Evolutionary conservation across 495 filamentous ascomycete genomes (phyloP).

Genomic region (Aspergillus panamensis): DNA sequence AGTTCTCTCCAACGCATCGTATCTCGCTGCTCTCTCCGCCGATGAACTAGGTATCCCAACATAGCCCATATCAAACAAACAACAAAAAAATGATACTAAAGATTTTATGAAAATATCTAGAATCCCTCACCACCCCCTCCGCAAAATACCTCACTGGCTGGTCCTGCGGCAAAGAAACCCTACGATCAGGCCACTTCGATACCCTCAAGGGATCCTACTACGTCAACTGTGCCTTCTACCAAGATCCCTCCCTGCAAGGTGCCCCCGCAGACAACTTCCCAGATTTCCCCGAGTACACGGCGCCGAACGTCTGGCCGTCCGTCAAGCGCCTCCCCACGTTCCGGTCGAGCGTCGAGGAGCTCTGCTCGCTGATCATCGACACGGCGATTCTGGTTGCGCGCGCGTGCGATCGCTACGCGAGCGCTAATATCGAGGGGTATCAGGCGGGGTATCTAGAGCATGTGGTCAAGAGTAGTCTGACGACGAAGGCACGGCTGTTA

Average conservation of each 20-base stretch:
- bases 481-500: slow-evolving; percentile 86
- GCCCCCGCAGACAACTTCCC: slow-evolving; percentile 57
- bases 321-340: slow-evolving; percentile 68
- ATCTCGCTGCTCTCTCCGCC: slow-evolving; percentile 76
- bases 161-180: slow-evolving; percentile 92
- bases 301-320: slow-evolving; percentile 80
- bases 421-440: slow-evolving; percentile 72
- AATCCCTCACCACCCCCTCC: slow-evolving; percentile 41
- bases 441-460: slow-evolving; percentile 73
- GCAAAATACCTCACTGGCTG: slow-evolving; percentile 62
- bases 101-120: slow-evolving; percentile 27
- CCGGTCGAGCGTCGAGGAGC: slow-evolving; percentile 62
- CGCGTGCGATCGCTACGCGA: slow-evolving; percentile 84
- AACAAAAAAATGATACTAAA: not conserved
- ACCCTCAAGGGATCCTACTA: slow-evolving; percentile 96
- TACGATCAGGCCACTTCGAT: slow-evolving; percentile 84
- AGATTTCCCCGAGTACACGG: slow-evolving; percentile 62
- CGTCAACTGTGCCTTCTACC: slow-evolving; percentile 92
- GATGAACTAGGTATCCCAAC: slow-evolving; percentile 69
- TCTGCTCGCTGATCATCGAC: slow-evolving; percentile 84
- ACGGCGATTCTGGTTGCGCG: slow-evolving; percentile 79
- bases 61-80: slow-evolving; percentile 3
- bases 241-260: slow-evolving; percentile 58
- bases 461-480: slow-evolving; percentile 78
- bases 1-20: slow-evolving; percentile 82